Evolutionary conservation across 108 stramenopile genomes (phyloP), one percentile per base, ranked within the genome.

Genomic region (Fragilariopsis cylindrus): DNA sequence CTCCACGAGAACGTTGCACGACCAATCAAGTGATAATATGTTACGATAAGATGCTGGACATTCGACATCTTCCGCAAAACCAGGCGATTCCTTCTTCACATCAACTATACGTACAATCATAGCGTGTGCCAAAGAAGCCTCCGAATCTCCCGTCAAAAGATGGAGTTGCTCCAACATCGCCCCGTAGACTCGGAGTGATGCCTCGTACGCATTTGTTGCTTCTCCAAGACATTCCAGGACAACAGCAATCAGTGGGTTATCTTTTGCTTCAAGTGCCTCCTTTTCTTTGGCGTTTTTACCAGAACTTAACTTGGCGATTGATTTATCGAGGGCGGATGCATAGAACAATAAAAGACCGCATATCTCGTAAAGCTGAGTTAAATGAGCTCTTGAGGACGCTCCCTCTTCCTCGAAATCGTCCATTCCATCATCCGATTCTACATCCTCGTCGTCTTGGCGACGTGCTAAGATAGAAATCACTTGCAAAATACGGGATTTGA

Each of bases 301-400:
- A 3, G 58, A 30, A n/a, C 48, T 19, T 30, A 86, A 66, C 50
- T 88, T 90, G 12, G 75, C 72, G 47, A 88, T 52, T 18, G 86
- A 65, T 65, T 87, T 95, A 4, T 78, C 81, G 4, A 91, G 68
- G 21, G 92, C 94, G 7, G 89, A 80, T 15, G 74, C 42, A 60
- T 95, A 95, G 70, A 92, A 95, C 16, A 90, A 82, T 11, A 95
- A 76, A 7, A 95, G 81, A 3, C 94, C 94, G 69, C 89, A 88
- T 40, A 95, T 84, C 39, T 87, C 85, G 72, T 86, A 95, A 19
- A 95, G 68, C 4, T 90, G 84, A 4, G 88, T 78, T 7, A 95
- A 57, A 7, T 83, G 81, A 74, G 66, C 68, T 7, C 92, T 69
- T 6, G 84, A 67, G 30, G 72, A 74, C 39, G 82, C 81, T 8